These are phyloP conservation scores for Drechslera avenae DNA, from an alignment of 2,329 filamentous ascomycete genomes.

Conservation along the genomic window DNA sequence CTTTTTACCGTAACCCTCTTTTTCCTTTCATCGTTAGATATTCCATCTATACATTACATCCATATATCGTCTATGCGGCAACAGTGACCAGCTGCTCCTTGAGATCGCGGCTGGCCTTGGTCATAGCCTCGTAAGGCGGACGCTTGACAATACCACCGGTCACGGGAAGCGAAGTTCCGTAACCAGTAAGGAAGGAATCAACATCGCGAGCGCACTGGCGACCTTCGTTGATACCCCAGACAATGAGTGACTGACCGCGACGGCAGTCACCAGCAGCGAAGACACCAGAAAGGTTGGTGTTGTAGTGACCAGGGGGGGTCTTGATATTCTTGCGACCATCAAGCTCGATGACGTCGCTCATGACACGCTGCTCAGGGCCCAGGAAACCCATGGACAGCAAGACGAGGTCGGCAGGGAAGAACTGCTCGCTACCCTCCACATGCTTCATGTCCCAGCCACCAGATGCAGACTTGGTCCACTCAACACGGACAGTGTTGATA, in stretches of 20 bases:
- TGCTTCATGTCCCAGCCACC: slow-evolving; percentile 99
- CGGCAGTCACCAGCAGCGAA: slow-evolving; percentile 96
- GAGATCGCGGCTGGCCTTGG: slow-evolving; percentile 46
- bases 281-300: slow-evolving; percentile 84
- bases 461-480: slow-evolving; percentile 88
- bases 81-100: slow-evolving; percentile 48
- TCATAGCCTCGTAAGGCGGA: slow-evolving; percentile 72
- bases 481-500: slow-evolving; percentile 93
- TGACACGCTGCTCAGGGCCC: slow-evolving; percentile 85
- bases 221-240: slow-evolving; percentile 98
- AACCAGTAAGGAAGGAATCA: slow-evolving; percentile 81
- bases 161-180: slow-evolving; percentile 77
- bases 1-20: slow-evolving; percentile 7
- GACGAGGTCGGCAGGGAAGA: slow-evolving; percentile 95
- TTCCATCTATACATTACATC: slow-evolving; percentile 4
- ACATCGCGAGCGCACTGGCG: slow-evolving; percentile 91
- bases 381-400: slow-evolving; percentile 97
- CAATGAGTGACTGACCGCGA: slow-evolving; percentile 91
- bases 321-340: slow-evolving; percentile 95
- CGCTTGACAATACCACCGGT: slow-evolving; percentile 92
- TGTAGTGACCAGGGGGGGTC: slow-evolving; percentile 85
- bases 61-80: slow-evolving; percentile 34
- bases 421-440: slow-evolving; percentile 87
- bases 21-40: background rate
- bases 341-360: slow-evolving; percentile 87